A percentile compares a stretch with the other conserved stretches of the same genome.
phyloP scores from a whole-genome alignment of 2,329 filamentous ascomycete genomes.

The Ascochyta lentis region DNA sequence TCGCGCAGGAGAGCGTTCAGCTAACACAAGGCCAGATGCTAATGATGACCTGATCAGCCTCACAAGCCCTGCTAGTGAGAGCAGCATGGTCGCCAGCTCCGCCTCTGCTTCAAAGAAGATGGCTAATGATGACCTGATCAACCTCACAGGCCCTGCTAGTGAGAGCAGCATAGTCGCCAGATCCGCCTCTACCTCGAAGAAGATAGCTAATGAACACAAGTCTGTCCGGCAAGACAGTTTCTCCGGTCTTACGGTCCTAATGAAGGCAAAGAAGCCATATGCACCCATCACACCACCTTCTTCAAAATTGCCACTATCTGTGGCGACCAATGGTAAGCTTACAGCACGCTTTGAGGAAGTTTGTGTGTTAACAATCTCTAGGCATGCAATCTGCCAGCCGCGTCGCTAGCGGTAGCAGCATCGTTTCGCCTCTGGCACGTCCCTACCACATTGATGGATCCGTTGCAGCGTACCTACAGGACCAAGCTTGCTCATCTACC shows the following conservation, averaged over 20 bases:
- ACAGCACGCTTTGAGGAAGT: neutral
- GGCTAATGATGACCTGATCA: slow-evolving; percentile 20
- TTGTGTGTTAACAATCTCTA: slow-evolving; percentile 2
- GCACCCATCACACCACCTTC: neutral
- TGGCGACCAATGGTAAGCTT: slow-evolving; percentile 5
- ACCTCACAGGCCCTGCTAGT: slow-evolving; percentile 6
- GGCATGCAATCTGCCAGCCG: slow-evolving; percentile 10
- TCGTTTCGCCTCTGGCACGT: slow-evolving; percentile 12
- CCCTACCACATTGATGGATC: slow-evolving; percentile 6
- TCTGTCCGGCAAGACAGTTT: slow-evolving; percentile 23
- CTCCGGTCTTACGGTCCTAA: slow-evolving; percentile 22
- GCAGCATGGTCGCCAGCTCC: neutral
- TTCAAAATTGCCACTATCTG: neutral
- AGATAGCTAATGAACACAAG: neutral
- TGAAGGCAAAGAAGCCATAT: slow-evolving; percentile 30
- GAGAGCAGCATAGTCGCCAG: neutral
- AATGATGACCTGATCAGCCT: slow-evolving; percentile 23
- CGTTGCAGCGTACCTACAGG: slow-evolving; percentile 15
- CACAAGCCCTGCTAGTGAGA: neutral
- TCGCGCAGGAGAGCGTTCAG: neutral
- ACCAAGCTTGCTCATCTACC: slow-evolving; percentile 1
- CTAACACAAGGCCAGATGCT: slow-evolving; percentile 4
- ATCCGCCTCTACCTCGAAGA: neutral
- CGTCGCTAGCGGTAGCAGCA: neutral
- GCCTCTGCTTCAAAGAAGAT: neutral